Base-by-base conservation (phyloP, 495 filamentous ascomycete genomes). In the Talaromyces ruber region DNA sequence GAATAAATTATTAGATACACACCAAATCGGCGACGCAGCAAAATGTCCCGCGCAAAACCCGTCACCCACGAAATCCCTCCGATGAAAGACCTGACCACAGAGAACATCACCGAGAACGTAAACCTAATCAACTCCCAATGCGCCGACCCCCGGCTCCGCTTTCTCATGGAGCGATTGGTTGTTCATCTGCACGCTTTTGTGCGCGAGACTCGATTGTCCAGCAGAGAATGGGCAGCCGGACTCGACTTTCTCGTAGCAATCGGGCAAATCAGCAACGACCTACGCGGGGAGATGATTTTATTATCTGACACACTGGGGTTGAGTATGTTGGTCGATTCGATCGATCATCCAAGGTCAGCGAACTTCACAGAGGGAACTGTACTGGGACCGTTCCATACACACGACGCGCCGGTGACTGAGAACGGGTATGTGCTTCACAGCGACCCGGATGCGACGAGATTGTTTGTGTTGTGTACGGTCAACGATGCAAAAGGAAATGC, bases 321-420 rank as follows among this genome's bases (percentile, higher is more conserved):
- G 16, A 91, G 88, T 32, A 77, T 89, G 43, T 81, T 93, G 4
- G 86, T 93, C 16, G 89, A 93, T 71, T 80, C 79, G 62, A 90
- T 93, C 74, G 87, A 89, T 72, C 87, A 92, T 72, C 90, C 90
- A 39, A 90, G 87, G 63, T 86, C 86, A 0, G 73, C 84, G 0
- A 66, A 69, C 26, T 79, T 81, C 26, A 95, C 90, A 9, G 89
- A 93, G 68, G 86, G 88, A 26, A 88, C 90, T 0, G 87, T 95
- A 12, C 81, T 93, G 0, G 91, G 91, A 0, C 90, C 90, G 14
- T 95, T 93, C 77, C 89, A 95, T 76, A 90, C 88, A 9, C 86
- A 93, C 70, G 89, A 93, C 64, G 89, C 89, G 1, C 79, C 85
- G 16, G 64, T 71, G 16, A 79, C 86, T 30, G 63, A 75, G 30